Conservation (phyloP, 2,329 filamentous ascomycete species). For the Rutstroemia sydowiana region DNA sequence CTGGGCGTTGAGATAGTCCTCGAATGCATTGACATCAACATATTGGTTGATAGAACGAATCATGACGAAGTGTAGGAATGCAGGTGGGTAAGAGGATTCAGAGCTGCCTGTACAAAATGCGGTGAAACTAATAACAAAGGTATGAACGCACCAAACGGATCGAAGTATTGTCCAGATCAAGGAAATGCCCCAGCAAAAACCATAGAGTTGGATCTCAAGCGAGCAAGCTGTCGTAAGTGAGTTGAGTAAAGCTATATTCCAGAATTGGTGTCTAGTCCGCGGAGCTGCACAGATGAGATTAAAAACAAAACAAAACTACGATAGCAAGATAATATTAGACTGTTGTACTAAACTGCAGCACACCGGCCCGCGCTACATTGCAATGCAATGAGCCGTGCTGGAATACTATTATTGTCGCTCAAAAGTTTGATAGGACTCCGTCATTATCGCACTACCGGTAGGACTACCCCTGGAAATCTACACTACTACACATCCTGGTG, state of each 20-base stretch:
- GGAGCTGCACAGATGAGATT: background rate
- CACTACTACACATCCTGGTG: too few species aligned
- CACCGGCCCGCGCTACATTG: too few species aligned
- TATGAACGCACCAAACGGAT: background rate
- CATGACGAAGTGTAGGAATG: background rate
- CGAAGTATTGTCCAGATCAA: background rate
- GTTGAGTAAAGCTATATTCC: background rate
- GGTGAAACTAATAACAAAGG: background rate
- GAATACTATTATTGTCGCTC: too few species aligned
- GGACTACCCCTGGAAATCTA: too few species aligned
- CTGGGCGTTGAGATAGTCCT: slow-evolving; percentile 40
- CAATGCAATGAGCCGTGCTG: background rate
- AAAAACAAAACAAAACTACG: background rate
- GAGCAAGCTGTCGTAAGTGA: background rate
- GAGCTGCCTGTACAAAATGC: background rate
- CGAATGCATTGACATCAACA: slow-evolving; percentile 40
- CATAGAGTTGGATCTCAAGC: background rate
- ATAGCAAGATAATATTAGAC: background rate
- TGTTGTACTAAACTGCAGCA: background rate
- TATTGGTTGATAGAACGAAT: slow-evolving; percentile 39
- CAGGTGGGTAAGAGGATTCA: background rate
- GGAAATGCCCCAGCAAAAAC: background rate
- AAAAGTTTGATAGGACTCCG: too few species aligned
- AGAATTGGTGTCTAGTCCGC: background rate
- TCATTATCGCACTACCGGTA: background rate